These are phyloP conservation scores for Dactylis glomerata DNA, from an alignment of 176 grass and related monocot genomes.

Conservation along the genomic window DNA sequence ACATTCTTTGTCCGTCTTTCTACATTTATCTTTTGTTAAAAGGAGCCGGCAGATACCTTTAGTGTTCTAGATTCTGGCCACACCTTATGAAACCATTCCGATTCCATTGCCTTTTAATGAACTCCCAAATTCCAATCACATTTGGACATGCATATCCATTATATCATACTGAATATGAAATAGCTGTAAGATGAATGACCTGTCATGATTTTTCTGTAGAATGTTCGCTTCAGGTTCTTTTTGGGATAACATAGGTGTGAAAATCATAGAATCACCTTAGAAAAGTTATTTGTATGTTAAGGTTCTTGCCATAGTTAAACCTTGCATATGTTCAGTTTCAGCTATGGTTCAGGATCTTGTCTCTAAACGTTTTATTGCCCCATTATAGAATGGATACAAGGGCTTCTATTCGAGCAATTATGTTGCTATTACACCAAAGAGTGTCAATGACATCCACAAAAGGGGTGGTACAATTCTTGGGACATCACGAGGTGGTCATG, in stretches of 20 bases:
- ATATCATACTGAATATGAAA: neutral
- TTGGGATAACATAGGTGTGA: neutral
- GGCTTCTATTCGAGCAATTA: conserved; percentile 98
- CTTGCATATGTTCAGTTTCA: neutral
- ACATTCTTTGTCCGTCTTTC: neutral
- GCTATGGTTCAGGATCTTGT: neutral
- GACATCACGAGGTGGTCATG: conserved; percentile 95
- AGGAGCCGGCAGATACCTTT: neutral
- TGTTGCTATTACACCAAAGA: conserved; percentile 77
- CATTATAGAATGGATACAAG: conserved; percentile 88
- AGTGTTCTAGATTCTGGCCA: neutral
- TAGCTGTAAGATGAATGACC: neutral
- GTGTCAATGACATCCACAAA: conserved; percentile 97
- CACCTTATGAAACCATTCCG: neutral
- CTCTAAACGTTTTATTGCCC: neutral
- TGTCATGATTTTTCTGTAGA: neutral
- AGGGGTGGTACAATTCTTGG: conserved; percentile 88
- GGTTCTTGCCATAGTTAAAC: neutral
- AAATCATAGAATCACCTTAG: neutral
- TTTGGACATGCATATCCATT: neutral
- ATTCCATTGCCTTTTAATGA: neutral
- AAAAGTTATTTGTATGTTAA: neutral
- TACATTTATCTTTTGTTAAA: neutral
- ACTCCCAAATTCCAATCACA: neutral
- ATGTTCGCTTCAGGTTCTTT: neutral